Evolutionary conservation across 345 rosid species (phyloP), one percentile per base, ranked within the genome.

Genomic region (Garcia nutans): DNA sequence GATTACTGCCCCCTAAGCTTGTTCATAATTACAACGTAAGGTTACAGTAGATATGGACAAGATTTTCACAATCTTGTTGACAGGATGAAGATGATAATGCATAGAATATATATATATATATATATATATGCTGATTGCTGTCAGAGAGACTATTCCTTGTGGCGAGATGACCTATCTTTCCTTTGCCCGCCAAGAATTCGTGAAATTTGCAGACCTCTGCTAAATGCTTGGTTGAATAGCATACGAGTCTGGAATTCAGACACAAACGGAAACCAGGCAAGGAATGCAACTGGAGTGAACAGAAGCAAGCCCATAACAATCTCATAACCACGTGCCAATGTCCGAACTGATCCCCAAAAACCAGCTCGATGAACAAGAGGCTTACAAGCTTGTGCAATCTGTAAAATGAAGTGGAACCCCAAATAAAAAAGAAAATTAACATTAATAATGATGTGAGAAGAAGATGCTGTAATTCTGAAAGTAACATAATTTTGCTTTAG

Each of bases 151-250:
- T 78, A 92, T 81, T 92, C 97, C 87, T 90, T 91, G 90, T 81
- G 88, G 19, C 93, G 86, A 20, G 98, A 85, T 24, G 97, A 62
- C 0, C 94, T 93, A 65, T 93, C 97, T 80, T 92, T 96, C 75
- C 89, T 83, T 11, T 91, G 98, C 9, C 99, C 97, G 8, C 98
- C 99, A 8, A 96, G 97, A 85, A 96, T 90, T 75, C 99, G 98
- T 10, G 98, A 96, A 82, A 96, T 96, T 84, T 96, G 98, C 76
- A 96, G 87, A 80, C 98, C 98, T 91, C 99, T 88, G 78, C 99
- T 96, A 84, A 96, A 96, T 17, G 98, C 99, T 82, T 96, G 99
- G 92, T 96, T 96, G 87, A 96, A 96, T 33, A 96, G 89, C 99
- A 96, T 96, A 44, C 99, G 98, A 12, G 99, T 96, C 79, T 96